phyloP scores from a whole-genome alignment of 208 protist species.

The Lotmaria passim region DNA sequence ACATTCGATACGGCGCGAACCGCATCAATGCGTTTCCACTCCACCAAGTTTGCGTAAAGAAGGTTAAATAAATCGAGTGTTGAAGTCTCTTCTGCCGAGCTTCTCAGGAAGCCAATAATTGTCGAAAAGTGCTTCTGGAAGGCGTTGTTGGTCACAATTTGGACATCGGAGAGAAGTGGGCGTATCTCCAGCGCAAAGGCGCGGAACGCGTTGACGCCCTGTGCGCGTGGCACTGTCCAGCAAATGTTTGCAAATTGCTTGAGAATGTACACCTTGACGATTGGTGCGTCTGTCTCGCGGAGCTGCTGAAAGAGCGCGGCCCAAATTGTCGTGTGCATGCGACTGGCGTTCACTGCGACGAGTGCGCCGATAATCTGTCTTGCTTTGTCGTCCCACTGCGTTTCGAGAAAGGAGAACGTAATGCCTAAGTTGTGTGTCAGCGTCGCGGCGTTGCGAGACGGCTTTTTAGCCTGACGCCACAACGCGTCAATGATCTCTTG shows the following conservation, averaged over 20 bases:
- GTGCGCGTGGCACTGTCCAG: conserved; percentile 33
- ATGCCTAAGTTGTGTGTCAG: conserved; percentile 25
- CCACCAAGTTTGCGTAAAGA: conserved; percentile 18
- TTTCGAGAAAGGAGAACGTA: conserved; percentile 28
- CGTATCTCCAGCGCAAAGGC: conserved; percentile 46
- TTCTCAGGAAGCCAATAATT: conserved; percentile 20
- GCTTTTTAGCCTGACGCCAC: conserved; percentile 19
- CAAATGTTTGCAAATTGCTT: conserved; percentile 54
- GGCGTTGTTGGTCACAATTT: conserved; percentile 37
- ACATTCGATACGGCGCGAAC: conserved; percentile 21
- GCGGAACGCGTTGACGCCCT: conserved; percentile 50
- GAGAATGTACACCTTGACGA: conserved; percentile 47
- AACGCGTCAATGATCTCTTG: conserved; percentile 11
- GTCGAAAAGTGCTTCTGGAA: conserved; percentile 41
- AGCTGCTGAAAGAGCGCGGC: conserved; percentile 57
- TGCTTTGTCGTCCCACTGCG: conserved; percentile 31
- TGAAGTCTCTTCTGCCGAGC: conserved; percentile 27
- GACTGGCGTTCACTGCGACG: conserved; percentile 25
- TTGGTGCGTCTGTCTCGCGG: conserved; percentile 28
- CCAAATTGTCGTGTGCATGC: conserved; percentile 52
- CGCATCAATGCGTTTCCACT: conserved; percentile 28
- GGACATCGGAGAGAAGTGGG: conserved; percentile 24
- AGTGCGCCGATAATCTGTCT: conserved; percentile 33
- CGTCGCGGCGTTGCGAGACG: conserved; percentile 28
- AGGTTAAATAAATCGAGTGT: conserved; percentile 27